Base-by-base conservation (phyloP, 2,329 filamentous ascomycete species). In the Claviceps lovelessii region DNA sequence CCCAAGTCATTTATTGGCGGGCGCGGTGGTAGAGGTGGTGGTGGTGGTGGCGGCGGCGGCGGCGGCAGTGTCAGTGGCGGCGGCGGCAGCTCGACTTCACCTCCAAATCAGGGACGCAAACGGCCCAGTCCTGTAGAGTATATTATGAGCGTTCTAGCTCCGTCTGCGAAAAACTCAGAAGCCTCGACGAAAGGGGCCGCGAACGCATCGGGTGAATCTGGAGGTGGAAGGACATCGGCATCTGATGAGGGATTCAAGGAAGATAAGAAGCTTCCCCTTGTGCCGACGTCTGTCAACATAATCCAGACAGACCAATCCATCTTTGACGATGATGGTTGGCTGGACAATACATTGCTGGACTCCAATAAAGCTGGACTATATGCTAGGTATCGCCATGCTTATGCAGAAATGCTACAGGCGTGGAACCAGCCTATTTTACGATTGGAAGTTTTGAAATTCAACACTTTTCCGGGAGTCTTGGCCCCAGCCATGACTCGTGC, bases 371-470 rank as follows among this genome's bases (percentile, higher is more conserved):
- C 69, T 5, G 64, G 71, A 4, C 64, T 76, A 23, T 81, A 82
- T 58, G 73, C 76, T n/a, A 73, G 72, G 61, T 86, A 85, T 62
- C 78, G 83, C 41, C 78, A 80, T 57, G 75, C 77, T 0, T 86
- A 86, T 61, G 81, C 83, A n/a, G 81, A 85, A 65, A 76, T 86
- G 67, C 73, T 86, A 4, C 82, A 83, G 59, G 78, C 81, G 68
- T 86, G 83, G 83, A 72, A 75, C 2, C 76, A 82, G 55, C 81
- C 81, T 0, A 68, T 85, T 5, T 75, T 79, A 37, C 74, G 82
- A 19, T 73, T 86, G 1, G 83, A 86, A 63, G 77, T 86, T 33
- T 74, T 86, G 68, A 86, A 86, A 62, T 86, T 85, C 62, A 85
- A 85, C 58, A 75, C 80, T 4, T 69, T 85, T 44, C 77, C 77